Evolutionary conservation across 116 monocot genomes (phyloP).

Genomic region (Phalaenopsis hybrid): DNA sequence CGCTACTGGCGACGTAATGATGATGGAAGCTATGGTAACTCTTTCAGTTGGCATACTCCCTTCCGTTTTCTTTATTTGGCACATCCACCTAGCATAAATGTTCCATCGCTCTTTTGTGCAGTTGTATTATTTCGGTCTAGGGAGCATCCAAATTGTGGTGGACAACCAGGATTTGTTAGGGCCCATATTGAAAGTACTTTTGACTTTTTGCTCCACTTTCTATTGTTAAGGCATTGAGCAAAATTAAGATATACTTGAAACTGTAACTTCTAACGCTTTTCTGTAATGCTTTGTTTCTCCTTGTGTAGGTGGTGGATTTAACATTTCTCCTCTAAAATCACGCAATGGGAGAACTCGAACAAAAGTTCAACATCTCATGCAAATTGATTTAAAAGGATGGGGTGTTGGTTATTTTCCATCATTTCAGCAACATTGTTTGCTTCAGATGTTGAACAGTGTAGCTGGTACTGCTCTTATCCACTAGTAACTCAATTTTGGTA

Average conservation of each 20-base stretch:
- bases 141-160: too few relatives aligned
- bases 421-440: constrained; percentile 86
- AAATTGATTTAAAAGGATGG: constrained; percentile 96
- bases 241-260: not conserved
- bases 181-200: constrained; percentile 87
- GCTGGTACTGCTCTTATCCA: constrained; percentile 44
- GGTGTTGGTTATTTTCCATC: constrained; percentile 68
- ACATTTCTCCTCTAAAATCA: constrained; percentile 76
- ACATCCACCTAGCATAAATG: not conserved
- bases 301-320: constrained; percentile 86
- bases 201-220: constrained; percentile 2
- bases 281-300: not conserved
- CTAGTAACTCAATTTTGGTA: not conserved
- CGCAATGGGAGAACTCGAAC: constrained; percentile 63
- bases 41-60: constrained; percentile 7
- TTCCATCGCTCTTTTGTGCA: constrained; percentile 24
- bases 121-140: constrained; percentile 38
- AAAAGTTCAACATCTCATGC: constrained; percentile 94
- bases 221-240: not conserved
- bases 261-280: not conserved
- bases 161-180: constrained; percentile 73
- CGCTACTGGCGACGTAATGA: constrained; percentile 96
- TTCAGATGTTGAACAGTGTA: constrained; percentile 86
- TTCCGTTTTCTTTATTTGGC: not conserved
- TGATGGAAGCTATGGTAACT: constrained; percentile 96